A percentile compares a stretch with the other conserved stretches of the same genome.
These are phyloP conservation scores for Arachis stenosperma DNA, from an alignment of 306 rosid species.

Conservation along the genomic window DNA sequence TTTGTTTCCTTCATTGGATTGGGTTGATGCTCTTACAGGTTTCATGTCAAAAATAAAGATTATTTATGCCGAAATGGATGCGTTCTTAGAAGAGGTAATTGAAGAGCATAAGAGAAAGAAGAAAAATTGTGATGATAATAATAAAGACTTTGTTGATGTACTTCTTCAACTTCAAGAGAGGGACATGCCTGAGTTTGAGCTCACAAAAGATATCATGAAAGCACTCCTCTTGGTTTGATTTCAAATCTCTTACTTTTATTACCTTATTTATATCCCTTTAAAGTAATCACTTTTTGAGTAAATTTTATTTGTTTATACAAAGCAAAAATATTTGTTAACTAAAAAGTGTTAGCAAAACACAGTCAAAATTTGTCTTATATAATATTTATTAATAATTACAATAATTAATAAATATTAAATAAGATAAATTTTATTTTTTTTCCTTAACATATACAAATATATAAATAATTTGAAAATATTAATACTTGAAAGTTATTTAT, in stretches of 20 bases:
- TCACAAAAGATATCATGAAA: constrained; percentile 32
- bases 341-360: no score
- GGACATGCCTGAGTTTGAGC: constrained; percentile 25
- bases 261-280: no score
- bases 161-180: constrained; percentile 46
- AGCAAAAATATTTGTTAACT: no score
- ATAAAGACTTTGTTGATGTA: constrained; percentile 41
- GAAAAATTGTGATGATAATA: neutral
- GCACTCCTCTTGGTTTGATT: constrained; percentile 24
- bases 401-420: no score
- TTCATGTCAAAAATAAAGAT: constrained; percentile 8
- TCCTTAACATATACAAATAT: no score
- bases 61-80: constrained; percentile 22
- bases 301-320: no score
- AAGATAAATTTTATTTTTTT: no score
- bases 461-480: no score
- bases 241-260: neutral
- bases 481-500: no score
- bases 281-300: no score
- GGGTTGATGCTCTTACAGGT: constrained; percentile 51
- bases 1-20: constrained; percentile 43
- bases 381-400: no score
- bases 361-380: no score
- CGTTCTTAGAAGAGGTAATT: constrained; percentile 36
- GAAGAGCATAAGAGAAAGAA: constrained; percentile 26